Percentiles rank a stretch among this genome's conserved stretches.
phyloP scores from a whole-genome alignment of 495 filamentous ascomycete species.

The Neurospora tetraspora region DNA sequence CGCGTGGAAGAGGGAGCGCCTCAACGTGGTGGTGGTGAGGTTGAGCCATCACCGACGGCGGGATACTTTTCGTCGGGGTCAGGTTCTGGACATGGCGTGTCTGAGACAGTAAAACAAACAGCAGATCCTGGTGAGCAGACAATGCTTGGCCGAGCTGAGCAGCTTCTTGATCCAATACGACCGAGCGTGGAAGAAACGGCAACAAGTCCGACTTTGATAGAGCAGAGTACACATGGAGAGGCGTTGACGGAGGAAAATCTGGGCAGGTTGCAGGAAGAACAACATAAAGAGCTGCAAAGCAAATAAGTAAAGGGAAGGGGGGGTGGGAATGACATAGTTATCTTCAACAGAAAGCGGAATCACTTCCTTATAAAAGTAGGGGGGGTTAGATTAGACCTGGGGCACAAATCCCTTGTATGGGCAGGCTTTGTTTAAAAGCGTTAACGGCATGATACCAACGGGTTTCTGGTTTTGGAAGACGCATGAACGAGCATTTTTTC shows the following conservation, averaged over 20 bases:
- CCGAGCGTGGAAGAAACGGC: background rate
- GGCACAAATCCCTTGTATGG: background rate
- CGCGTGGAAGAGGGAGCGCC: background rate
- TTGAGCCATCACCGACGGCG: background rate
- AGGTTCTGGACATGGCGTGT: background rate
- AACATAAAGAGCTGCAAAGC: background rate
- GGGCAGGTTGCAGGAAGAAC: slow-evolving; percentile 18
- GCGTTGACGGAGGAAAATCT: slow-evolving; percentile 30
- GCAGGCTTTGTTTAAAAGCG: background rate
- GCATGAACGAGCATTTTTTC: background rate
- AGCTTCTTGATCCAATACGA: background rate
- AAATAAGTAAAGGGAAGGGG: background rate
- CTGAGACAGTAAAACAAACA: background rate
- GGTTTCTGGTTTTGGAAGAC: background rate
- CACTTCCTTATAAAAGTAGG: background rate
- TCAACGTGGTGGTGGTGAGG: background rate
- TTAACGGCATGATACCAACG: background rate
- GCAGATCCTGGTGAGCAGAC: background rate
- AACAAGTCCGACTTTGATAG: background rate
- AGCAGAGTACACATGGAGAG: slow-evolving; percentile 8
- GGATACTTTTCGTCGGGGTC: background rate
- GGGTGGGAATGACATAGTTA: background rate
- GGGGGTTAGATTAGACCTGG: background rate
- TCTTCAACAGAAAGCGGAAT: background rate
- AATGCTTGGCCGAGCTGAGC: background rate